Conservation (phyloP, 306 rosid genomes). For the Castanospermum australe region DNA sequence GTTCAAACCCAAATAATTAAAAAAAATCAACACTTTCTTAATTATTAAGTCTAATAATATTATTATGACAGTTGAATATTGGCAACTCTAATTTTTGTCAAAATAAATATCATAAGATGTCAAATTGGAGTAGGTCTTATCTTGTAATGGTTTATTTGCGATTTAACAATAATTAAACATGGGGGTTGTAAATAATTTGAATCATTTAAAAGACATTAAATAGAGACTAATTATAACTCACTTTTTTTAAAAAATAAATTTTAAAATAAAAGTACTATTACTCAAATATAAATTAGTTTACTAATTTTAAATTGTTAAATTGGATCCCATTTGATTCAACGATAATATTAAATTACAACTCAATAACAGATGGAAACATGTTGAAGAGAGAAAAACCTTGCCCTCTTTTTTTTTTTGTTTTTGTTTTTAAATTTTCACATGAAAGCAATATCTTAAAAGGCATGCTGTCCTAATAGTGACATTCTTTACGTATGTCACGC, state of each 20-base stretch:
- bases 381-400: constrained; percentile 36
- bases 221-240: not conserved
- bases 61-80: no score
- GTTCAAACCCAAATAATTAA: no score
- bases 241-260: not conserved
- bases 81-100: no score
- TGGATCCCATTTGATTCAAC: constrained; percentile 9
- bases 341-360: constrained; percentile 25
- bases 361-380: constrained; percentile 30
- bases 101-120: no score
- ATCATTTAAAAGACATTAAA: not conserved
- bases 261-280: not conserved
- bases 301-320: not conserved
- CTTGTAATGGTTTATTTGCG: no score
- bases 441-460: no score
- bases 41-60: no score
- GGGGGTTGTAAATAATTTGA: no score
- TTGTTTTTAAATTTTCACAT: no score
- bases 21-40: no score
- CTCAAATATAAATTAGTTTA: not conserved
- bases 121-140: no score
- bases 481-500: constrained; percentile 36
- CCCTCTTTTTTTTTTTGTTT: constrained; percentile 29
- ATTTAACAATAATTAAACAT: no score
- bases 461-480: constrained; percentile 21